These are phyloP conservation scores for Vaccinium macrocarpon DNA, from an alignment of 148 eudicot genomes.

Conservation along the genomic window DNA sequence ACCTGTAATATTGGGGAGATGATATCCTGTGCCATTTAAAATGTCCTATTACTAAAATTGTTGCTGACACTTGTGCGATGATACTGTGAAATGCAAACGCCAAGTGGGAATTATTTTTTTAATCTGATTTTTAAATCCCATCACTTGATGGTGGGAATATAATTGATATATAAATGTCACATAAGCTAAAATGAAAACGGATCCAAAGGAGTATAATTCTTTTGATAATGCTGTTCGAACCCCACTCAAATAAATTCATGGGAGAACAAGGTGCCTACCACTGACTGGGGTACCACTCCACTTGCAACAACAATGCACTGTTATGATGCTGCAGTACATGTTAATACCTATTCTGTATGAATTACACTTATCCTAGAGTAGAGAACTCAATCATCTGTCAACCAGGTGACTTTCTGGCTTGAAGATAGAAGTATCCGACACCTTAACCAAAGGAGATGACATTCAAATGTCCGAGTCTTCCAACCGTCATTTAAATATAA, in stretches of 20 bases:
- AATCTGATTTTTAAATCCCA: background rate
- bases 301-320: background rate
- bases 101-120: background rate
- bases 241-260: too few species aligned
- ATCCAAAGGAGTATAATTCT: background rate
- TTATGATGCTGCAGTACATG: background rate
- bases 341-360: background rate
- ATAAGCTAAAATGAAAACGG: background rate
- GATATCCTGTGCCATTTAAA: background rate
- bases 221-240: background rate
- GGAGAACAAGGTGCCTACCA: too few species aligned
- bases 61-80: background rate
- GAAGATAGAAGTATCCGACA: too few species aligned
- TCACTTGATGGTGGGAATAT: background rate
- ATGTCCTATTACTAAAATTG: background rate
- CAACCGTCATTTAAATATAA: too few species aligned
- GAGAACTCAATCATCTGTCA: background rate
- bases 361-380: background rate
- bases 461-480: background rate
- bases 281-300: too few species aligned
- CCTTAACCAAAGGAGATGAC: background rate
- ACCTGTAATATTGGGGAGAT: background rate
- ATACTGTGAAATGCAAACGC: background rate
- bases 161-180: background rate
- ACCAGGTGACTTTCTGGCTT: background rate